Percentiles rank a stretch among this genome's conserved stretches.
Conservation (phyloP, 169 alveolate species). For the Eimeria sp. region DNA sequence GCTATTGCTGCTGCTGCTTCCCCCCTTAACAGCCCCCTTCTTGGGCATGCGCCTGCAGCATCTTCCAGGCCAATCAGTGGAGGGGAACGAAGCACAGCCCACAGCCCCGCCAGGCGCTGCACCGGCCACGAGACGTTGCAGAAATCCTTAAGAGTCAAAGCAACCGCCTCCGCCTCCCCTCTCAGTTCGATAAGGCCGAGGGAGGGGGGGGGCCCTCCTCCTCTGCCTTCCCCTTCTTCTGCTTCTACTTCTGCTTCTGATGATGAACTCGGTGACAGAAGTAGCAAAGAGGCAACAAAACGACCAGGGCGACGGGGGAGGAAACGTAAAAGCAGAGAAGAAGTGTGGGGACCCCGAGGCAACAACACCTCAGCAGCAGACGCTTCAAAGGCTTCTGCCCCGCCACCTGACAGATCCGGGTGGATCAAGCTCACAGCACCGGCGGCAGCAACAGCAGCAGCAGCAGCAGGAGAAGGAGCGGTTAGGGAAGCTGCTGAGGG, state of each 20-base stretch:
- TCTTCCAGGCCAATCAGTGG: too few relatives aligned
- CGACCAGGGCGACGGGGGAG: slow-evolving; percentile 1
- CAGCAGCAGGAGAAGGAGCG: not conserved
- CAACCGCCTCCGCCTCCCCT: slow-evolving; percentile 51
- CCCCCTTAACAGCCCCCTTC: not conserved
- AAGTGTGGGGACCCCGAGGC: not conserved
- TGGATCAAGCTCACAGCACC: not conserved
- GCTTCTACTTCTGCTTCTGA: too few relatives aligned
- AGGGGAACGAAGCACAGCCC: not conserved
- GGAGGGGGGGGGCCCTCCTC: not conserved
- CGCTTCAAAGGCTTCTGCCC: not conserved
- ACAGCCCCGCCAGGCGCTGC: not conserved
- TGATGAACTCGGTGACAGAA: not conserved
- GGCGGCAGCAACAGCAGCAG: not conserved
- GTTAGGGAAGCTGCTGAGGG: not conserved
- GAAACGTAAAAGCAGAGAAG: slow-evolving; percentile 1
- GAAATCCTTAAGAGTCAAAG: slow-evolving; percentile 28
- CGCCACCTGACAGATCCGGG: not conserved
- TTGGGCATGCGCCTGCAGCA: not conserved
- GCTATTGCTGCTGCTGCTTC: not conserved
- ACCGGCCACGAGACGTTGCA: slow-evolving; percentile 14
- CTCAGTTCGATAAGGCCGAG: slow-evolving; percentile 15
- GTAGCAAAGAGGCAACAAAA: slow-evolving; percentile 24
- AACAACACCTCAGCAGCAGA: not conserved
- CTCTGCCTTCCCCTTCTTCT: too few relatives aligned